A percentile compares a stretch with the other conserved stretches of the same genome.
Conservation (phyloP, 2,329 filamentous ascomycete species). For the Neospermospora avenae region DNA sequence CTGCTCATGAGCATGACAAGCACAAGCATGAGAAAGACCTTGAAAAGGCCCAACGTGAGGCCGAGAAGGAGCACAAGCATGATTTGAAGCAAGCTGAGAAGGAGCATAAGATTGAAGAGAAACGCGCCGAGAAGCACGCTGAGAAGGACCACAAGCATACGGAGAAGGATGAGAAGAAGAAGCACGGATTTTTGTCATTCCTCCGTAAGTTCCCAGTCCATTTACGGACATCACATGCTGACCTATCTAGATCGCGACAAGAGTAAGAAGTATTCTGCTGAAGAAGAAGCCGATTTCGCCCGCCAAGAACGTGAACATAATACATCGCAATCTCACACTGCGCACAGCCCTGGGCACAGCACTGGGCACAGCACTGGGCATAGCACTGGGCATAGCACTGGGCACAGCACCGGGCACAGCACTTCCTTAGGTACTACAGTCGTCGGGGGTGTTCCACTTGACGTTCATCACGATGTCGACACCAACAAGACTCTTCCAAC, state of each 20-base stretch:
- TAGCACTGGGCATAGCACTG: slow-evolving; percentile 23
- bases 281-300: slow-evolving; percentile 30
- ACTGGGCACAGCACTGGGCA: slow-evolving; percentile 24
- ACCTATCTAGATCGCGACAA: slow-evolving; percentile 28
- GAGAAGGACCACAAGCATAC: slow-evolving; percentile 10
- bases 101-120: slow-evolving; percentile 14
- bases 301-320: slow-evolving; percentile 29
- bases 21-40: slow-evolving; percentile 21
- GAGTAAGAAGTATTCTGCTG: slow-evolving; percentile 27
- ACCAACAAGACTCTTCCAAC: slow-evolving; percentile 16
- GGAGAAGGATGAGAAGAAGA: slow-evolving; percentile 14
- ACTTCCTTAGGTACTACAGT: slow-evolving; percentile 21
- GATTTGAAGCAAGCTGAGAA: slow-evolving; percentile 18
- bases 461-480: slow-evolving; percentile 16
- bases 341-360: slow-evolving; percentile 22
- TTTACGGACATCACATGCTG: background rate
- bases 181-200: slow-evolving; percentile 26
- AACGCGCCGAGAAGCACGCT: slow-evolving; percentile 12
- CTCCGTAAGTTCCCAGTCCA: slow-evolving; percentile 22
- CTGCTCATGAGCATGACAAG: slow-evolving; percentile 20
- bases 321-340: slow-evolving; percentile 18
- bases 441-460: slow-evolving; percentile 14
- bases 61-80: slow-evolving; percentile 19
- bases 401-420: slow-evolving; percentile 23
- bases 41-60: slow-evolving; percentile 11